Evolutionary conservation across 257 asterid genomes (phyloP).

Genomic region (Jaltomata sinuosa): DNA sequence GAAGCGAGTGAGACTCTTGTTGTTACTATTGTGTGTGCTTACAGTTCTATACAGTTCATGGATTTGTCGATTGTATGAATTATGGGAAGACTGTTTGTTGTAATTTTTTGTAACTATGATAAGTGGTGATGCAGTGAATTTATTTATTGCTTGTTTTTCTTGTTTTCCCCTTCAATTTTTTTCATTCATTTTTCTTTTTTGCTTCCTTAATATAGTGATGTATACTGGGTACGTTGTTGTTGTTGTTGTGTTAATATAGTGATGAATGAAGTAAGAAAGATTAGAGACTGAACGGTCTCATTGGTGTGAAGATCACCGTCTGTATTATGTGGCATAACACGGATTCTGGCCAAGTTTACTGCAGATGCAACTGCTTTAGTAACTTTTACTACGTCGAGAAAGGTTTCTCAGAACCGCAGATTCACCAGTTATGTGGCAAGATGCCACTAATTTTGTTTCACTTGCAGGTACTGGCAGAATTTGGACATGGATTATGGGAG

Average conservation of each 20-base stretch:
- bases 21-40: neutral
- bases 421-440: neutral
- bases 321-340: neutral
- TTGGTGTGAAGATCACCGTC: neutral
- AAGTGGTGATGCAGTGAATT: neutral
- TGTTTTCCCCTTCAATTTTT: neutral
- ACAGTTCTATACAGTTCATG: neutral
- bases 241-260: neutral
- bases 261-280: neutral
- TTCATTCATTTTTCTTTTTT: neutral
- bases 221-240: too few species aligned
- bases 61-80: neutral
- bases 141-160: neutral
- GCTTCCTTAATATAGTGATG: neutral
- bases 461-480: neutral
- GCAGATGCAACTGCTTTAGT: neutral
- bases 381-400: neutral
- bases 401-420: neutral
- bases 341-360: neutral
- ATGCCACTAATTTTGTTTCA: neutral
- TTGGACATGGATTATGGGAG: too few species aligned
- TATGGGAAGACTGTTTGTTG: neutral
- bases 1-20: conserved; percentile 14
- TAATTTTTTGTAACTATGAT: neutral
- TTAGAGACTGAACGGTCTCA: neutral